phyloP scores from a whole-genome alignment of 257 asterid species.

The Anisodus tanguticus region DNA sequence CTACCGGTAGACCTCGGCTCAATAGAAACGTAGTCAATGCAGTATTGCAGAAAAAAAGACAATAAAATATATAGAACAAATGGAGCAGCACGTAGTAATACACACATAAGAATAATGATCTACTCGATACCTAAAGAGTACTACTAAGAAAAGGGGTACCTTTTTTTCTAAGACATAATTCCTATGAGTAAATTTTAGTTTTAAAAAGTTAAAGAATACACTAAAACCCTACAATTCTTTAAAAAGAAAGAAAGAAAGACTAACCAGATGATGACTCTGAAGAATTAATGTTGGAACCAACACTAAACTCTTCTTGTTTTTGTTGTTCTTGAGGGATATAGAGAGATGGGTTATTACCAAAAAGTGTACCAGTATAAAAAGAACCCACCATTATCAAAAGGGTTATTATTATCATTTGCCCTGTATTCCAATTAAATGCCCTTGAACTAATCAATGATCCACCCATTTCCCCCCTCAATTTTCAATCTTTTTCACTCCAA shows the following conservation, averaged over 20 bases:
- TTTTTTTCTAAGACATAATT: too few relatives aligned
- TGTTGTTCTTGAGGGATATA: conserved; percentile 41
- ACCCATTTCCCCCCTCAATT: conserved; percentile 13
- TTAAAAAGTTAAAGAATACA: too few relatives aligned
- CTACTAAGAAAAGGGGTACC: too few relatives aligned
- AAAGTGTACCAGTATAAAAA: conserved; percentile 82
- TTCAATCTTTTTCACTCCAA: background rate
- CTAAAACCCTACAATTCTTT: background rate
- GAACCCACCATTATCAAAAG: conserved; percentile 82
- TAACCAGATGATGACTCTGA: conserved; percentile 51
- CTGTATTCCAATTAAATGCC: conserved; percentile 79
- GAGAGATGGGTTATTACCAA: conserved; percentile 50
- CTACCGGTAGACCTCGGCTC: too few relatives aligned
- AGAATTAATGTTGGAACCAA: conserved; percentile 35
- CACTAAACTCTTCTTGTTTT: conserved; percentile 34
- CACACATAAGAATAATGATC: too few relatives aligned
- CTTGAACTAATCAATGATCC: conserved; percentile 46
- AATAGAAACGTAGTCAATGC: too few relatives aligned
- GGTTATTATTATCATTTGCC: conserved; percentile 59
- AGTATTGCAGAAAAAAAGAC: too few relatives aligned
- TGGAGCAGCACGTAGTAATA: too few relatives aligned
- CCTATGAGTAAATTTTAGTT: too few relatives aligned
- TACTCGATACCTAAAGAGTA: too few relatives aligned
- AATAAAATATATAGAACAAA: too few relatives aligned
- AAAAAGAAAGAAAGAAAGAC: background rate